Conservation (phyloP, 768 basidiomycete genomes). For the Mycena albidolilacea region DNA sequence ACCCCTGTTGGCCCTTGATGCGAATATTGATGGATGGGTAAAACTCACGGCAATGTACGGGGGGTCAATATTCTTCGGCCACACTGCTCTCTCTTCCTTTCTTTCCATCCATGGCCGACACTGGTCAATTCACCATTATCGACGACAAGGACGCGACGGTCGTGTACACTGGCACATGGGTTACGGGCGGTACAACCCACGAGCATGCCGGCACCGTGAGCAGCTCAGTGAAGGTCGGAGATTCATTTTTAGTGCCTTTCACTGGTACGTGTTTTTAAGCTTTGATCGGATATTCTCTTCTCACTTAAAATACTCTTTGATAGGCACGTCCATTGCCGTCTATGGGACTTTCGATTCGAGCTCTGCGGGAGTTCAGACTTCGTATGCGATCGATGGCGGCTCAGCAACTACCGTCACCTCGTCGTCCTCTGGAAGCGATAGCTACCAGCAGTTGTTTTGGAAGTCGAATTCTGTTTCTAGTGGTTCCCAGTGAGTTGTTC, state of each 20-base stretch:
- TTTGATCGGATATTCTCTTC: not conserved
- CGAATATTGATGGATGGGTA: not conserved
- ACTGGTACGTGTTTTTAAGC: slow-evolving; percentile 42
- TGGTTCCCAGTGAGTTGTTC: slow-evolving; percentile 49
- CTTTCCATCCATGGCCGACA: not conserved
- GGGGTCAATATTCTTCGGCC: not conserved
- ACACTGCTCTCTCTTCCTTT: not conserved
- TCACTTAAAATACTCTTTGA: not conserved
- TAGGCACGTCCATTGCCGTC: slow-evolving; percentile 53
- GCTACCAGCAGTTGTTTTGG: slow-evolving; percentile 54
- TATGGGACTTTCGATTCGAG: slow-evolving; percentile 53
- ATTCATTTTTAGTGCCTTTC: slow-evolving; percentile 53
- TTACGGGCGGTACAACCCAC: slow-evolving; percentile 44
- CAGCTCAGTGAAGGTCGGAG: slow-evolving; percentile 52
- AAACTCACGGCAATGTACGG: not conserved
- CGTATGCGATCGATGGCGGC: slow-evolving; percentile 52
- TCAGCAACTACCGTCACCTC: slow-evolving; percentile 45
- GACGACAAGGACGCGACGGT: slow-evolving; percentile 55
- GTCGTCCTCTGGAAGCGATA: slow-evolving; percentile 47
- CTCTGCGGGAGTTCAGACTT: slow-evolving; percentile 54
- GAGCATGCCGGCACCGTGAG: slow-evolving; percentile 51
- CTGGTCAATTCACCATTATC: slow-evolving; percentile 42
- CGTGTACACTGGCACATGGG: slow-evolving; percentile 52
- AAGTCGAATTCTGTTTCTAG: slow-evolving; percentile 44
- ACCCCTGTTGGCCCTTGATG: not conserved